Base-by-base conservation (phyloP, 164 flowering plant species). In the Berberis vulgaris region DNA sequence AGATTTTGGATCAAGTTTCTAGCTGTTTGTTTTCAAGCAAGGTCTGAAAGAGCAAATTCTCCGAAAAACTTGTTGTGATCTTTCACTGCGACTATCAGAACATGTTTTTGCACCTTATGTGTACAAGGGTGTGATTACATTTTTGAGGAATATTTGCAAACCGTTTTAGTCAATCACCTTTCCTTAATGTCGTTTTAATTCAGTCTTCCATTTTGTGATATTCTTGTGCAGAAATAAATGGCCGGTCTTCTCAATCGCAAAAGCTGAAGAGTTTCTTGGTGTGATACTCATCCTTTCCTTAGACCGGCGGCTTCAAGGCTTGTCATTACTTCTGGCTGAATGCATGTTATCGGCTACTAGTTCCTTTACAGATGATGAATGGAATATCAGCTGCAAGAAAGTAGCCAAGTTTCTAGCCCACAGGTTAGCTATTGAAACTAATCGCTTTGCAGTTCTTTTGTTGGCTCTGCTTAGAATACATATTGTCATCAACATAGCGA, bases 271-370 rank as follows among this genome's bases (percentile, higher is more conserved):
- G 65, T 65, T 87, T 50, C 65, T 79, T 50, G 72, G 72, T 67
- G 70, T 76, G 39, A 49, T 87, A 50, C 73, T 84, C 6, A 74
- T 65, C 65, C 69, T 91, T 65, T 86, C 78, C 67, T 72, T 89
- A 66, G 99, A 95, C 55, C 86, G 85, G 64, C 79, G 67, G 65
- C 82, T 95, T 70, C 76, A 80, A 66, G 91, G 92, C 67, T 70
- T 87, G 12, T 74, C 82, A 6, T 55, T 65, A 50, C 74, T 80
- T 45, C 67, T 91, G 76, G 2, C 67, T 58, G 83, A 91, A 44
- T 81, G 87, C 67, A 38, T 88, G 82, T 59, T 72, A 13, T 79
- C 96, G 61, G 58, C 71, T 65, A 72, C 88, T 55, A 72, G 70
- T 67, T 89, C 63, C 74, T 95, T 89, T 62, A 71, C 74, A 47